These are phyloP conservation scores for Aureobasidium pullulans DNA, from an alignment of 2,329 filamentous ascomycete species.

Conservation along the genomic window DNA sequence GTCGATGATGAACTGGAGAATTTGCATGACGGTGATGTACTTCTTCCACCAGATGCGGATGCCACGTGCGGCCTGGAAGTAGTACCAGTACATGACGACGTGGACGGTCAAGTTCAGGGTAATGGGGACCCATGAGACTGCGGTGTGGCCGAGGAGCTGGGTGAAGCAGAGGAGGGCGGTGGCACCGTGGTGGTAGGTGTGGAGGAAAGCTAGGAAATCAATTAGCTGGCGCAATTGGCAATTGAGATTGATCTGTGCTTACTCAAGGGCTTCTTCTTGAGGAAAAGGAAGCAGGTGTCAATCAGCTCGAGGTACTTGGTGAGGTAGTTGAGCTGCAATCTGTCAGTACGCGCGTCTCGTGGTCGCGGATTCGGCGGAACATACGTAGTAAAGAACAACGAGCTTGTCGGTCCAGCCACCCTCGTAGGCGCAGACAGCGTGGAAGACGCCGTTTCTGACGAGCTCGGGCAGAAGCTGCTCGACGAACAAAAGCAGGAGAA, in stretches of 20 bases:
- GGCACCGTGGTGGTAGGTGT: conserved; percentile 97
- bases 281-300: conserved; percentile 92
- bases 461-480: conserved; percentile 87
- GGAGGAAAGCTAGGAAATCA: conserved; percentile 63
- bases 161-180: conserved; percentile 97
- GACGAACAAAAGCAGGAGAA: conserved; percentile 74
- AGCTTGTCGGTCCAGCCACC: conserved; percentile 93
- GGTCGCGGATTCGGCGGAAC: conserved; percentile 38
- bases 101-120: conserved; percentile 88
- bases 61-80: conserved; percentile 96
- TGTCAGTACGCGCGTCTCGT: conserved; percentile 7
- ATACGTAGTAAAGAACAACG: conserved; percentile 92
- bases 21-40: conserved; percentile 97
- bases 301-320: conserved; percentile 96
- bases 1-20: conserved; percentile 94
- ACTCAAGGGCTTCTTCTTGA: conserved; percentile 99
- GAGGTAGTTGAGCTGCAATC: conserved; percentile 81
- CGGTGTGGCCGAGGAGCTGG: conserved; percentile 84
- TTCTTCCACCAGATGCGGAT: conserved; percentile 99
- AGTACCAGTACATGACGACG: conserved; percentile 99
- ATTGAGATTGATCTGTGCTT: conserved; percentile 26
- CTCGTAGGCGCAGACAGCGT: conserved; percentile 70
- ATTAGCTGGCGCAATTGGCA: neutral
- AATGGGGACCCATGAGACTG: conserved; percentile 93
- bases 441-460: conserved; percentile 74